Evolutionary conservation across 148 eudicot genomes (phyloP), one percentile per base, ranked within the genome.

Genomic region (Rhododendron ovatum): DNA sequence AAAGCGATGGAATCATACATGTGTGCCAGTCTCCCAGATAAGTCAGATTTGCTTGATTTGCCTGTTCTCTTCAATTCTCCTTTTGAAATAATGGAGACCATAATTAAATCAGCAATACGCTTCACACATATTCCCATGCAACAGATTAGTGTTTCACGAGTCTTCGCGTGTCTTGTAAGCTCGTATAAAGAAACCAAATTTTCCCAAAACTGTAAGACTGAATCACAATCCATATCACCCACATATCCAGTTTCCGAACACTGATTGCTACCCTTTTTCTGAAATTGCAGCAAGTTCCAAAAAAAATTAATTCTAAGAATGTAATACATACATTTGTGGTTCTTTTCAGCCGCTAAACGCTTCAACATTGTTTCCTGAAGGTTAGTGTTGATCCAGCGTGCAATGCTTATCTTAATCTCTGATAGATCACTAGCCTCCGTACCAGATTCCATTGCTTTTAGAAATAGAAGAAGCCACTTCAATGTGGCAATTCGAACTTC

Each of bases 401-500:
- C 83, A 59, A 86, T 88, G 83, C 88, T 85, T 35, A 84, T 85
- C 80, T 84, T 87, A 61, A 53, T 84, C 33, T 63, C 83, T 48
- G 48, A 84, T 81, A 83, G 88, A 84, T 85, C 92, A 67, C 85
- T 83, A 82, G 69, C 77, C 86, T 39, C 82, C 51, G 22, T 84
- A 43, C 88, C 87, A 69, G 83, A 88, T 73, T 90, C 85, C 45
- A 87, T 86, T 47, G 88, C 86, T 90, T 91, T 93, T 33, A 95
- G 90, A 86, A 93, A 91, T 84, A 87, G 87, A 61, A 90, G 91
- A 83, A 97, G 96, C 98, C 98, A 97, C 90, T 97, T 97, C 28
- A 94, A 91, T 78, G 98, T 91, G 65, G 96, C 93, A 87, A 93
- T 90, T 81, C 98, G 95, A 83, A 97, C 98, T 90, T 97, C 99